Percentiles rank a stretch among this genome's conserved stretches.
Evolutionary conservation across 2,329 filamentous ascomycete genomes (phyloP).

Genomic region (Westerdykella sp.): DNA sequence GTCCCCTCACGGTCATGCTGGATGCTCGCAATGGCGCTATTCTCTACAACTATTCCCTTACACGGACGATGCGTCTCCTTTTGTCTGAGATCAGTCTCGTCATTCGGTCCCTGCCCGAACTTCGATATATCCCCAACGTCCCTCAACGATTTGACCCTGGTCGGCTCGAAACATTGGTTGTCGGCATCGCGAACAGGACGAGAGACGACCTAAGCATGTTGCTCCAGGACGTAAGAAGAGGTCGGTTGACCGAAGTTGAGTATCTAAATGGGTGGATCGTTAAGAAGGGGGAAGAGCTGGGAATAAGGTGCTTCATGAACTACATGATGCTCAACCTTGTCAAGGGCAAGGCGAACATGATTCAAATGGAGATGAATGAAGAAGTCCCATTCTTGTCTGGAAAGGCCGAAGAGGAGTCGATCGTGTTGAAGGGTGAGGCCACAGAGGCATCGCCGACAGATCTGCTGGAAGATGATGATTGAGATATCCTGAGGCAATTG

Average conservation of each 20-base stretch:
- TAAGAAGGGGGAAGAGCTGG: conserved; percentile 62
- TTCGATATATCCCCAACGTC: conserved; percentile 55
- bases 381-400: conserved; percentile 33
- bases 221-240: conserved; percentile 57
- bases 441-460: no score
- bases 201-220: conserved; percentile 59
- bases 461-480: no score
- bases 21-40: conserved; percentile 70
- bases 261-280: conserved; percentile 88
- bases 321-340: conserved; percentile 67
- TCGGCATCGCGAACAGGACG: conserved; percentile 50
- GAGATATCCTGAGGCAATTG: no score
- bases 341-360: conserved; percentile 57
- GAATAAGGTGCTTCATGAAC: conserved; percentile 66
- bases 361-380: conserved; percentile 36
- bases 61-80: conserved; percentile 62
- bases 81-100: conserved; percentile 69
- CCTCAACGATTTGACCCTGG: conserved; percentile 53
- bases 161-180: conserved; percentile 56
- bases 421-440: not conserved
- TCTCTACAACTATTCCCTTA: conserved; percentile 59
- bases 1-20: conserved; percentile 73
- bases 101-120: conserved; percentile 67
- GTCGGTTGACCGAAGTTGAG: conserved; percentile 65
- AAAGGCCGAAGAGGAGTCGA: conserved; percentile 1